Conservation (phyloP, 2,329 filamentous ascomycete genomes). For the Aureobasidium sp. region DNA sequence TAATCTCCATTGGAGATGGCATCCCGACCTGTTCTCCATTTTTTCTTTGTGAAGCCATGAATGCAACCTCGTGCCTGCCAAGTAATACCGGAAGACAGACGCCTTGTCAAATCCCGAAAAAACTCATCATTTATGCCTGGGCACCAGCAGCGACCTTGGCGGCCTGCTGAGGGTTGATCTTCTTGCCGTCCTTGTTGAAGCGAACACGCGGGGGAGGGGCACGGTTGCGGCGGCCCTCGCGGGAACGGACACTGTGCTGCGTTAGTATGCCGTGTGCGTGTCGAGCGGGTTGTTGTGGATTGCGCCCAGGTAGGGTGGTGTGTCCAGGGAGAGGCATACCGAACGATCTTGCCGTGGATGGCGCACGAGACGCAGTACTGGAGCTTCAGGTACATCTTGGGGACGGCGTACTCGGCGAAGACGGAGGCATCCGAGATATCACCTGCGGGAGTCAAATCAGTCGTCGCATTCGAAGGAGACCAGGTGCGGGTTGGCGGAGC, state of each 20-base stretch:
- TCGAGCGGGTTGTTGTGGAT: not conserved
- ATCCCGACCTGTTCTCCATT: constrained; percentile 11
- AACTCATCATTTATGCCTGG: constrained; percentile 21
- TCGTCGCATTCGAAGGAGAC: not conserved
- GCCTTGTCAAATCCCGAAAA: constrained; percentile 17
- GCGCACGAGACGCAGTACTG: constrained; percentile 99
- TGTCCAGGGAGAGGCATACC: constrained; percentile 59
- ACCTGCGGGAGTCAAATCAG: constrained; percentile 52
- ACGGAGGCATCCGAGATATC: constrained; percentile 99
- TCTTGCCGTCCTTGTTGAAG: constrained; percentile 99
- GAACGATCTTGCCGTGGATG: constrained; percentile 99
- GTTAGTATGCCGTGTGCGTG: constrained; percentile 19
- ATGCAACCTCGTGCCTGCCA: constrained; percentile 16
- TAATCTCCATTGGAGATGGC: constrained; percentile 11
- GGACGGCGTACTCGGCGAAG: constrained; percentile 98
- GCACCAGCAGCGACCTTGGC: constrained; percentile 51
- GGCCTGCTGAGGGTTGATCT: constrained; percentile 82
- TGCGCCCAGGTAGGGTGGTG: not conserved
- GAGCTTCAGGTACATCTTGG: constrained; percentile 99
- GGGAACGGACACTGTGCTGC: constrained; percentile 77
- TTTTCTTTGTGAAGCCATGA: constrained; percentile 16
- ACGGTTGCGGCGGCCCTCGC: constrained; percentile 96
- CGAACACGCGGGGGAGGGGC: constrained; percentile 93
- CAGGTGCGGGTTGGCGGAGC: not conserved
- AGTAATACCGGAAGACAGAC: constrained; percentile 18